A percentile compares a stretch with the other conserved stretches of the same genome.
phyloP scores from a whole-genome alignment of 129 eudicot genomes.

The Pittosporum tobira region DNA sequence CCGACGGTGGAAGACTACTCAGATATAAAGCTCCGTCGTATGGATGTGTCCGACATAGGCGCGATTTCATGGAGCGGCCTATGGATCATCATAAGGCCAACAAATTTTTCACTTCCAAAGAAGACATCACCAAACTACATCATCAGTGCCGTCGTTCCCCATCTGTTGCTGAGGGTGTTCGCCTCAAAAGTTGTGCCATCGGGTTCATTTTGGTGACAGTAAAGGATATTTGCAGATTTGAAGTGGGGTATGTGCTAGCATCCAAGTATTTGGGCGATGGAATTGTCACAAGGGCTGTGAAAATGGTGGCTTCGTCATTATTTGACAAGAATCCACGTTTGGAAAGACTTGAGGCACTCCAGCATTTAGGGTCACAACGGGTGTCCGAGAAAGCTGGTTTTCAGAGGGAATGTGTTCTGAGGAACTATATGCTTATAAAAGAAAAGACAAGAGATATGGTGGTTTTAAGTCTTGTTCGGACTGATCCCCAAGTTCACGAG shows the following conservation, averaged over 20 bases:
- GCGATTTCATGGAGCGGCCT: constrained; percentile 39
- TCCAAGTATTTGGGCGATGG: constrained; percentile 43
- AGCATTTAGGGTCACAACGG: constrained; percentile 25
- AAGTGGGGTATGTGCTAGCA: constrained; percentile 37
- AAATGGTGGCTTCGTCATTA: constrained; percentile 21
- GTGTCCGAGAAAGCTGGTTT: constrained; percentile 41
- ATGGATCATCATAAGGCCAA: constrained; percentile 34
- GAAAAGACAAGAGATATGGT: constrained; percentile 26
- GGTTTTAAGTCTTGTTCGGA: constrained; percentile 29
- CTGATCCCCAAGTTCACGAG: no score
- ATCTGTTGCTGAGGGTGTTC: constrained; percentile 41
- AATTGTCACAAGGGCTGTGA: constrained; percentile 36
- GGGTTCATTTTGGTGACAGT: constrained; percentile 35
- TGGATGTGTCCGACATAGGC: constrained; percentile 33
- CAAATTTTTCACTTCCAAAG: constrained; percentile 26
- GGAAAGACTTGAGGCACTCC: constrained; percentile 31
- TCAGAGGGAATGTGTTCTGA: constrained; percentile 34
- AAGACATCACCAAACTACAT: constrained; percentile 24
- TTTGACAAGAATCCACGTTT: constrained; percentile 27
- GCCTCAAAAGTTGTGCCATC: constrained; percentile 21
- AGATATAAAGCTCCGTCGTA: constrained; percentile 24
- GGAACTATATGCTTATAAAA: constrained; percentile 24
- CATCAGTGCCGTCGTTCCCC: constrained; percentile 7
- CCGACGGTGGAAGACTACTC: constrained; percentile 10
- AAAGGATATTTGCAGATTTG: constrained; percentile 27